Base-by-base conservation (phyloP, 1,284 basidiomycete genomes). In the Cryptococcus maquisensis region DNA sequence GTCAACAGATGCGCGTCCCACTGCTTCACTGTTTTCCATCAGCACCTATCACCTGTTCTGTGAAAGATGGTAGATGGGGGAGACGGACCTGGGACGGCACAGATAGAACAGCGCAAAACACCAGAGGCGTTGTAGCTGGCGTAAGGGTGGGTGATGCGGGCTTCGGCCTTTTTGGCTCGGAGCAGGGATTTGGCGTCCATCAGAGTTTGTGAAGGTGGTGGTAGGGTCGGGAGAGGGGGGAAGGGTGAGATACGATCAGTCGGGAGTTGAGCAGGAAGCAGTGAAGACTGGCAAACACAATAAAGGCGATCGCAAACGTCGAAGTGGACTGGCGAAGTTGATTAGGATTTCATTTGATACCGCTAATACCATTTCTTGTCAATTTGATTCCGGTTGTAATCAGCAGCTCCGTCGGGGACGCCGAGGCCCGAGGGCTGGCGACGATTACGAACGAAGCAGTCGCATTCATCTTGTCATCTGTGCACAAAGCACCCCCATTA, bases 1-100 rank as follows among this genome's bases (percentile, higher is more conserved):
- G 75, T 75, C 36, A 74, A 51, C 13, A 74, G 51, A 56, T 77
- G 76, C 2, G 75, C 73, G 48, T 76, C 73, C 75, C 75, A 77
- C 51, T 76, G 71, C 52, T 72, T 72, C 1, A 75, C 76, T 76
- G 21, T 12, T 13, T 24, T 18, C 9, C n/a, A 20, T 16, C 16
- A 35, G 24, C 16, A 18, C 15, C 3, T 20, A 24, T 18, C 26
- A 12, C 16, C 8, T n/a, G 45, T 12, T 24, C 8, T 35, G 47
- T 26, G n/a, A 44, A 45, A 21, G 26, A 40, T n/a, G 35, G 38
- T 12, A 47, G 26, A 28, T 10, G 4, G 28, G 28, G 28, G 28
- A 13, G 42, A 20, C 72, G 56, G 41, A 76, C 76, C 76, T 49
- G 72, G 66, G 12, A 72, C 65, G 44, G 72, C 72, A 51, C 76